Base-by-base conservation (phyloP, 78 protist species). In the Anaeramoeba flamelloides region DNA sequence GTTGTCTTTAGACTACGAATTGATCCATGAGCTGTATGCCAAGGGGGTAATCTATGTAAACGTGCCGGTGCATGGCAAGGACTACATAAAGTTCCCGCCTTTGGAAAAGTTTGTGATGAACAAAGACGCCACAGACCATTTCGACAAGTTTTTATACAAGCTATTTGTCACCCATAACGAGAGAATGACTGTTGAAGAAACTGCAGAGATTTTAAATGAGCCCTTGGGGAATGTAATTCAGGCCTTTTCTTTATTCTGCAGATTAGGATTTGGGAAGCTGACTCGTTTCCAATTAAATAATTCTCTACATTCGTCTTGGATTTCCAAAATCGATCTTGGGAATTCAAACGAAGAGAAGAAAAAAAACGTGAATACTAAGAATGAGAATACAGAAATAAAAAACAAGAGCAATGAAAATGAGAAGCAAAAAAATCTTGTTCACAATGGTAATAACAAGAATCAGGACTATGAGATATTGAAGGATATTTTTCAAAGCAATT, bases 21-120 rank as follows among this genome's bases (percentile, higher is more conserved):
- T 65, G 33, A 40, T 85, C 31, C 78, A 41, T 38, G 30, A 41
- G 69, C 83, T 85, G 34, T 30, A 74, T 69, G n/a, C 17, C 0
- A 1, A 30, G 32, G 84, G 22, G 77, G 77, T 38, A 17, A 31
- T 87, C 2, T 79, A 77, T 53, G 78, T 82, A 1, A 77, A 38
- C 36, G 82, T 90, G 53, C 87, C 83, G 2, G 17, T 90, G 22
- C 32, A 0, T 32, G 89, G 77, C 34, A 0, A 4, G 26, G 93
- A 87, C 39, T 0, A 31, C 36, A 0, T 88, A 32, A 33, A 39
- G 22, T 88, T 94, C 17, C 97, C 95, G 1, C 95, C 96, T 0
- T 84, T 94, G 31, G 85, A 87, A 37, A 85, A 86, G 26, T 94
- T 94, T 26, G 95, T 94, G 30, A 94, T 94, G 98, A 94, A 94